Conservation (phyloP, 1,284 basidiomycete species). For the Fomitopsis betulina region DNA sequence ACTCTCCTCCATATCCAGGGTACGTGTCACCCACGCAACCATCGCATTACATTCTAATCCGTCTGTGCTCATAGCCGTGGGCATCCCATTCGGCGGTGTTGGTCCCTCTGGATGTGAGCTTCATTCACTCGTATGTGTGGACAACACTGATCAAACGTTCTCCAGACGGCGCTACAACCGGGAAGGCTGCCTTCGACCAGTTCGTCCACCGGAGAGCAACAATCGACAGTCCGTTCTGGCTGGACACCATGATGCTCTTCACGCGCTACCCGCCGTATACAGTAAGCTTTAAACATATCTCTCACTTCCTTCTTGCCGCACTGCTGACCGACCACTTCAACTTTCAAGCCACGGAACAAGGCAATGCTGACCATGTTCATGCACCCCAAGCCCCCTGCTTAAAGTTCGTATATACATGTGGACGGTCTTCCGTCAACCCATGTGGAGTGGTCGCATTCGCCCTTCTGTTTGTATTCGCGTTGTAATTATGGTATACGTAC, state of each 20-base stretch:
- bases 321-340: background rate
- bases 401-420: background rate
- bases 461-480: background rate
- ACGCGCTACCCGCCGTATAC: slow-evolving; percentile 22
- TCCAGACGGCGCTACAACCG: slow-evolving; percentile 55
- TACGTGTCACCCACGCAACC: slow-evolving; percentile 14
- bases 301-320: too few relatives aligned
- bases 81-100: slow-evolving; percentile 66
- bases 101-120: slow-evolving; percentile 62
- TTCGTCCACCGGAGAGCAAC: slow-evolving; percentile 64
- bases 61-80: slow-evolving; percentile 36
- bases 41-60: background rate
- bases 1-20: slow-evolving; percentile 46
- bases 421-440: background rate
- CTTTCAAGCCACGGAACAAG: background rate
- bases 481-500: background rate
- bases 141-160: background rate
- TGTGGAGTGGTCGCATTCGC: background rate
- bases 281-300: slow-evolving; percentile 2
- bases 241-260: slow-evolving; percentile 15
- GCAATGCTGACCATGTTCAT: background rate
- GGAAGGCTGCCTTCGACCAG: slow-evolving; percentile 60
- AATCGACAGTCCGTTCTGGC: slow-evolving; percentile 61
- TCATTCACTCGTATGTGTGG: background rate
- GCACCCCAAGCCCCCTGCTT: slow-evolving; percentile 1